Conservation (phyloP, 768 basidiomycete species). For the Termitomyces sp. region DNA sequence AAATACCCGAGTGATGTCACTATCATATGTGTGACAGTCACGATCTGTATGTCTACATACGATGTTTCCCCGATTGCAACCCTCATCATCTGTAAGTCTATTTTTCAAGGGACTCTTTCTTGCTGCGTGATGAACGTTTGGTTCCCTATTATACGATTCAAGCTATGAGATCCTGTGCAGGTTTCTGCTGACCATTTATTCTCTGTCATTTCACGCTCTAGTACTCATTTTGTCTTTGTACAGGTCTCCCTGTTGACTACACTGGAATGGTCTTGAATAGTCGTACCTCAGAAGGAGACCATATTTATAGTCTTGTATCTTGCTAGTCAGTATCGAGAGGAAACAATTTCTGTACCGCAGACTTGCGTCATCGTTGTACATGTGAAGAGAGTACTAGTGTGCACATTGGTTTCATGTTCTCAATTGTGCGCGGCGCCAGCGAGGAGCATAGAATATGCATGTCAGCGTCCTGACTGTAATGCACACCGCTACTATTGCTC, state of each 20-base stretch:
- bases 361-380: not conserved
- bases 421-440: too few relatives aligned
- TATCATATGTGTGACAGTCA: constrained; percentile 7
- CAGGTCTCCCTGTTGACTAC: not conserved
- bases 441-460: too few relatives aligned
- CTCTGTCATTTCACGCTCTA: not conserved
- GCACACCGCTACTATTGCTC: too few relatives aligned
- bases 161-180: constrained; percentile 19
- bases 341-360: not conserved
- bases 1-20: constrained; percentile 4
- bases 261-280: not conserved
- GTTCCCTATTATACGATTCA: constrained; percentile 62
- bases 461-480: too few relatives aligned
- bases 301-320: not conserved
- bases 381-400: not conserved
- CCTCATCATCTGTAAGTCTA: constrained; percentile 16
- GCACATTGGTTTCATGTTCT: not conserved
- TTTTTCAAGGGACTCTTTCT: not conserved
- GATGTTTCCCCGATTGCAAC: too few relatives aligned
- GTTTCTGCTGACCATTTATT: not conserved
- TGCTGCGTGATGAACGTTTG: constrained; percentile 35
- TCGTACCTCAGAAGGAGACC: not conserved
- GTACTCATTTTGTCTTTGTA: not conserved
- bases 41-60: not conserved
- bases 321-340: not conserved